phyloP scores from a whole-genome alignment of 768 basidiomycete species.

The Tylopilus sp. region DNA sequence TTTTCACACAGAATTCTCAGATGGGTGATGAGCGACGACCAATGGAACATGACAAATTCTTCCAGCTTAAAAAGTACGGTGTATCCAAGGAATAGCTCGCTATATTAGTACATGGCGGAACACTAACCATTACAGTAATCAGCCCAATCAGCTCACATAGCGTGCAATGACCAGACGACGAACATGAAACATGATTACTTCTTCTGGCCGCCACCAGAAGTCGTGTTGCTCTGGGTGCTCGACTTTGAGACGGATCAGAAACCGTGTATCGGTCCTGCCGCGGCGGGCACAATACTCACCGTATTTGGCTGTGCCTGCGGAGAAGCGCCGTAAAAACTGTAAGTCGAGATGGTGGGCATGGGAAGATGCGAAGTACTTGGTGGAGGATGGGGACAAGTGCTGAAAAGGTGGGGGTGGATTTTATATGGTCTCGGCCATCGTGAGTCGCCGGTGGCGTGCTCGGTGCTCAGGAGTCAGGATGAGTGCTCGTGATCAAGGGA shows the following conservation, averaged over 20 bases:
- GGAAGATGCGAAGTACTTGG: neutral
- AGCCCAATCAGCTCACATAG: neutral
- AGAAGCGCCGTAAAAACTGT: neutral
- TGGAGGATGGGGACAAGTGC: neutral
- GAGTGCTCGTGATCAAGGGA: neutral
- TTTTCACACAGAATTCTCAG: too few relatives aligned
- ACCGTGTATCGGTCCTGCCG: too few relatives aligned
- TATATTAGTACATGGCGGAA: too few relatives aligned
- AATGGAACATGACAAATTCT: too few relatives aligned
- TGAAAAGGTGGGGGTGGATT: neutral
- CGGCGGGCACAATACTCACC: neutral
- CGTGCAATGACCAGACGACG: neutral
- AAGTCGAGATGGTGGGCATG: slow-evolving; percentile 1
- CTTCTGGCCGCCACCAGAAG: neutral
- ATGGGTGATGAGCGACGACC: too few relatives aligned
- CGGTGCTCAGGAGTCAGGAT: neutral
- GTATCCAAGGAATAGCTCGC: too few relatives aligned
- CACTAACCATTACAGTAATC: too few relatives aligned
- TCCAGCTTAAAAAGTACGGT: too few relatives aligned
- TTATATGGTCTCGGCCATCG: neutral
- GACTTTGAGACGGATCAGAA: too few relatives aligned
- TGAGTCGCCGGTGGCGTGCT: neutral
- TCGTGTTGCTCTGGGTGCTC: neutral
- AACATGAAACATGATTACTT: neutral
- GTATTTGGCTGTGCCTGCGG: slow-evolving; percentile 1